A percentile compares a stretch with the other conserved stretches of the same genome.
These are phyloP conservation scores for Termitomyces sp. DNA, from an alignment of 768 basidiomycete species.

Conservation along the genomic window DNA sequence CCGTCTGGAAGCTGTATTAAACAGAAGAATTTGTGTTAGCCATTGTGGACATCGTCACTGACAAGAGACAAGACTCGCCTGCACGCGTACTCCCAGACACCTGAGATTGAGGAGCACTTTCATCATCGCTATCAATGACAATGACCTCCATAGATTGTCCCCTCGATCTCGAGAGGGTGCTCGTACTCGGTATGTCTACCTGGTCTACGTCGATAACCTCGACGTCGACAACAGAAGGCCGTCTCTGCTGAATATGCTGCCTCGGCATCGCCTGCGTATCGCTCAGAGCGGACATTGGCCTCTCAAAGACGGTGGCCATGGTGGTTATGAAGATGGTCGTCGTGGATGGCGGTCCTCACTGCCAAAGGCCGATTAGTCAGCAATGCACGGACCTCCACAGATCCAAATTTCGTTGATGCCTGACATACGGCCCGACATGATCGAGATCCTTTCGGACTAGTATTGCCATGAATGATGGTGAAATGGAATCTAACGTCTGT, in stretches of 20 bases:
- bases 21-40: background rate
- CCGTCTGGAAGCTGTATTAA: slow-evolving; percentile 5
- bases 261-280: slow-evolving; percentile 11
- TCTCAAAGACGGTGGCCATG: slow-evolving; percentile 27
- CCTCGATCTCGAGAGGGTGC: slow-evolving; percentile 7
- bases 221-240: slow-evolving; percentile 29
- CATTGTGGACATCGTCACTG: background rate
- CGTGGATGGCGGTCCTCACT: slow-evolving; percentile 13
- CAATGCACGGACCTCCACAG: background rate
- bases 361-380: slow-evolving; percentile 6
- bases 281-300: slow-evolving; percentile 19
- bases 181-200: slow-evolving; percentile 15
- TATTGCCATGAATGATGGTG: too few species aligned
- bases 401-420: background rate
- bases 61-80: slow-evolving; percentile 9
- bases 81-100: slow-evolving; percentile 8
- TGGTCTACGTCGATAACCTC: slow-evolving; percentile 43
- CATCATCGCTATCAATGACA: slow-evolving; percentile 34
- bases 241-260: slow-evolving; percentile 10
- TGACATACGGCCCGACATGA: background rate
- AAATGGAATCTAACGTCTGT: too few species aligned
- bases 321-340: slow-evolving; percentile 16
- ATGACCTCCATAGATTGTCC: slow-evolving; percentile 23
- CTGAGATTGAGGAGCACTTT: slow-evolving; percentile 15
- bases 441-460: too few species aligned